These are phyloP conservation scores for Magnusiomyces suaveolens DNA, from an alignment of 1,139 yeast genomes.

Conservation along the genomic window DNA sequence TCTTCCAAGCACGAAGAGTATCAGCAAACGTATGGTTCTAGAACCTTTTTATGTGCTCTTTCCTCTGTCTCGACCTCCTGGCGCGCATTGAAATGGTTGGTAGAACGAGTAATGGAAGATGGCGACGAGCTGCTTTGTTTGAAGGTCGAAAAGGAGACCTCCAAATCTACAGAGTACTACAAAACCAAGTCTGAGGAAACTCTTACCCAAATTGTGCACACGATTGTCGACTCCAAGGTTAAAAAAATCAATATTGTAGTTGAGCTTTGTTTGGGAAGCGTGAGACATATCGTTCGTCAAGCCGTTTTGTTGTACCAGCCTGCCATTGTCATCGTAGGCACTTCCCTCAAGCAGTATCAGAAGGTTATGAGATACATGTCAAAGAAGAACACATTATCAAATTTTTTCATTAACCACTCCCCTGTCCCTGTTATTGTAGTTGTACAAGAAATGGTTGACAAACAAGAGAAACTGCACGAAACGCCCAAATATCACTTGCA, in stretches of 20 bases:
- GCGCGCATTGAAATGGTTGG: slow-evolving; percentile 22
- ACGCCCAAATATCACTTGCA: neutral
- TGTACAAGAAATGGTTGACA: slow-evolving; percentile 2
- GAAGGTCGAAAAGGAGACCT: slow-evolving; percentile 16
- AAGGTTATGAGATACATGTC: slow-evolving; percentile 19
- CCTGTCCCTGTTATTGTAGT: slow-evolving; percentile 20
- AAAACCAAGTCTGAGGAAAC: slow-evolving; percentile 20
- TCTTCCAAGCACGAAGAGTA: slow-evolving; percentile 22
- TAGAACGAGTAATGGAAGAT: slow-evolving; percentile 21
- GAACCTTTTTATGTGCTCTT: slow-evolving; percentile 20
- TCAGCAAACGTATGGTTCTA: slow-evolving; percentile 17
- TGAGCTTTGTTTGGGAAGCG: slow-evolving; percentile 24
- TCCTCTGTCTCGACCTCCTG: slow-evolving; percentile 14
- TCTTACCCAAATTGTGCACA: slow-evolving; percentile 16
- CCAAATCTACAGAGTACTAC: slow-evolving; percentile 11
- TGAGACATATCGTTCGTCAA: slow-evolving; percentile 23
- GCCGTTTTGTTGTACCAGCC: slow-evolving; percentile 25
- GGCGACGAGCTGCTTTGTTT: slow-evolving; percentile 26
- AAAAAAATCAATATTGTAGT: slow-evolving; percentile 22
- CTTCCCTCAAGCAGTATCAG: slow-evolving; percentile 19
- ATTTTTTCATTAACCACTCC: slow-evolving; percentile 23
- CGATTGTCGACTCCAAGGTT: slow-evolving; percentile 15
- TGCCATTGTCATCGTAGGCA: slow-evolving; percentile 23
- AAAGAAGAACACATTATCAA: slow-evolving; percentile 19
- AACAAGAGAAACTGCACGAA: neutral